Conservation (phyloP, 495 filamentous ascomycete species). For the Penicillium longicatenatum region DNA sequence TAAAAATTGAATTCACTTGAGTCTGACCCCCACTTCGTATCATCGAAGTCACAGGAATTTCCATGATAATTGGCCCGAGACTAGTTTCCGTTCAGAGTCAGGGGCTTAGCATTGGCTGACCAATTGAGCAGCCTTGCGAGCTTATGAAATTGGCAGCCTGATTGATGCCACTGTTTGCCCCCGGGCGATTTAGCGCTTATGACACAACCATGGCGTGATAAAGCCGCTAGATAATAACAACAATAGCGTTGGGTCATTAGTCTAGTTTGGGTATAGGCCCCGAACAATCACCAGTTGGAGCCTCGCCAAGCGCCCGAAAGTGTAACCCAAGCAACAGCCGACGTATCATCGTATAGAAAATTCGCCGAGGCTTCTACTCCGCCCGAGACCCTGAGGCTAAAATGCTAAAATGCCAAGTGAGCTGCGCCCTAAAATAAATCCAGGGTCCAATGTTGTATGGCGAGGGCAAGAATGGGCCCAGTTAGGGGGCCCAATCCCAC, state of each 20-base stretch:
- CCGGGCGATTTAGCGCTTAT: background rate
- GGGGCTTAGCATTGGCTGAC: slow-evolving; percentile 2
- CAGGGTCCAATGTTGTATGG: background rate
- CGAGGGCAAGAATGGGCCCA: too few species aligned
- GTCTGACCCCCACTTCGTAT: background rate
- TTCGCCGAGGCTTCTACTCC: background rate
- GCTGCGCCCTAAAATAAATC: background rate
- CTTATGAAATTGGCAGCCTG: background rate
- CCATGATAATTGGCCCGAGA: background rate
- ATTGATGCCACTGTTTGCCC: background rate
- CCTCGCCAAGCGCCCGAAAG: background rate
- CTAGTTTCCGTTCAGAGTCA: background rate
- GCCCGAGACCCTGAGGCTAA: background rate
- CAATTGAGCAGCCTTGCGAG: background rate
- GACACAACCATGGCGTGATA: background rate
- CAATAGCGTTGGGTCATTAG: background rate
- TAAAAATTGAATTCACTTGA: background rate
- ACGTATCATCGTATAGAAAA: background rate
- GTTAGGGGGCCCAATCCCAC: too few species aligned
- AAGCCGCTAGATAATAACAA: background rate
- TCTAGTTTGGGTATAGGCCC: background rate
- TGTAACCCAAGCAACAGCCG: slow-evolving; percentile 2
- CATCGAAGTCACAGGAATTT: background rate
- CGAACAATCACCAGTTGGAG: background rate
- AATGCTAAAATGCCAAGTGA: background rate